Evolutionary conservation across 2,329 filamentous ascomycete species (phyloP).

Genomic region (Pezicula carpinea): DNA sequence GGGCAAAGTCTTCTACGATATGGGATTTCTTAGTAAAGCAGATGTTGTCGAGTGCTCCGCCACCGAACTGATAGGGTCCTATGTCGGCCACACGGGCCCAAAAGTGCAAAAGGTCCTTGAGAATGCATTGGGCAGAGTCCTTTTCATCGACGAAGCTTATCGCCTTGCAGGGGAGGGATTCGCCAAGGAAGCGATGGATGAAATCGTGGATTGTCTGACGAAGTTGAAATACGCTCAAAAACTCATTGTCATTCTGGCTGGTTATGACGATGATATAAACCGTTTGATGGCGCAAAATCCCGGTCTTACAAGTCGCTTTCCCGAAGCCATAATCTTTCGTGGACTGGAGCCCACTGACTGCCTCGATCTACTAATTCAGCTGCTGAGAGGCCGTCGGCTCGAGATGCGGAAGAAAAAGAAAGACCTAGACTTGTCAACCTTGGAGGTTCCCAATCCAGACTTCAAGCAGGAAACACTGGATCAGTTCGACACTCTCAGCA

Average conservation of each 20-base stretch:
- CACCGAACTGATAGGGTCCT: conserved; percentile 62
- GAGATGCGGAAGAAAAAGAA: neutral
- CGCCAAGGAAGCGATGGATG: conserved; percentile 62
- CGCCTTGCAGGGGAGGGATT: conserved; percentile 40
- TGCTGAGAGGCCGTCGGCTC: neutral
- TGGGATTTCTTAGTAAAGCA: conserved; percentile 56
- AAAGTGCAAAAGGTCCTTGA: conserved; percentile 57
- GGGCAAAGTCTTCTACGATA: conserved; percentile 68
- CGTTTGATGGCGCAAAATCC: conserved; percentile 43
- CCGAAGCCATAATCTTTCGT: conserved; percentile 33
- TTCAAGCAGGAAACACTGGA: conserved; percentile 1
- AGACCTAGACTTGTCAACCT: conserved; percentile 1
- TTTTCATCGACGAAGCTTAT: conserved; percentile 55
- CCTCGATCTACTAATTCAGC: conserved; percentile 4
- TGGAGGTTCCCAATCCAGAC: neutral
- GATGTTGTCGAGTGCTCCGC: conserved; percentile 62
- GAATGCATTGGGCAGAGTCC: conserved; percentile 41
- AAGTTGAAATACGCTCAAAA: conserved; percentile 41
- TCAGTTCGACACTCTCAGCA: conserved; percentile 1
- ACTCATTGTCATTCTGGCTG: conserved; percentile 48
- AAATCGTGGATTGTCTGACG: conserved; percentile 52
- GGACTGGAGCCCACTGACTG: conserved; percentile 6
- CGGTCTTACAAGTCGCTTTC: conserved; percentile 48
- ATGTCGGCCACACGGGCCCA: conserved; percentile 62
- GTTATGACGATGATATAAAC: conserved; percentile 50